These are phyloP conservation scores for Chionographis japonica DNA, from an alignment of 106 monocot species.

Conservation along the genomic window DNA sequence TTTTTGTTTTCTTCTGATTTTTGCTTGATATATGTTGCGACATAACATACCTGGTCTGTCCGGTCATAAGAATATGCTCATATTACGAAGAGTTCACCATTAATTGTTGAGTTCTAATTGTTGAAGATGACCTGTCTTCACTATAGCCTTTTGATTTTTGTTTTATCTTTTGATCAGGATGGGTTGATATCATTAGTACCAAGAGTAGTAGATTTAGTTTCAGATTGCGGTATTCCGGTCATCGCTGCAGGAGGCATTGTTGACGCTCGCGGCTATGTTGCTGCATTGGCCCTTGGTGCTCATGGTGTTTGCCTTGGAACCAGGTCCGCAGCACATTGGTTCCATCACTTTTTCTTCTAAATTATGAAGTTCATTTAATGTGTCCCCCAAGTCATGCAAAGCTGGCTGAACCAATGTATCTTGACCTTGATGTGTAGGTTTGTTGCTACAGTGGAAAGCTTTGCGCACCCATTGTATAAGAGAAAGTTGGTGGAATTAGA, in stretches of 20 bases:
- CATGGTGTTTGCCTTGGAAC: constrained; percentile 74
- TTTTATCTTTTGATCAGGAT: constrained; percentile 34
- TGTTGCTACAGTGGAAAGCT: constrained; percentile 63
- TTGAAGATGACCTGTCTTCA: neutral
- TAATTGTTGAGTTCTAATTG: too few species aligned
- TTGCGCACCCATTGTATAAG: constrained; percentile 71
- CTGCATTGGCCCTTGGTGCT: constrained; percentile 71
- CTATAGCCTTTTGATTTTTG: neutral
- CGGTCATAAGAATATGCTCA: too few species aligned
- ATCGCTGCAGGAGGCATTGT: constrained; percentile 77
- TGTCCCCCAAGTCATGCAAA: neutral
- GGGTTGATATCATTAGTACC: constrained; percentile 58
- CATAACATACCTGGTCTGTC: too few species aligned
- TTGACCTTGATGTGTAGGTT: constrained; percentile 38
- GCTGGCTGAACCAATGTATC: neutral
- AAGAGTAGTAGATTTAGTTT: constrained; percentile 65
- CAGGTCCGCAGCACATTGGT: constrained; percentile 24
- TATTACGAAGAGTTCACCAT: too few species aligned
- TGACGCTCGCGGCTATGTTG: constrained; percentile 73
- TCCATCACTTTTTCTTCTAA: neutral
- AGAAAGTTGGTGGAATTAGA: constrained; percentile 49
- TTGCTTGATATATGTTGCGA: too few species aligned
- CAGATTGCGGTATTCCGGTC: constrained; percentile 41
- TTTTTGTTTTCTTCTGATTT: too few species aligned
- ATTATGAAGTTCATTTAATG: neutral